phyloP scores from a whole-genome alignment of 176 grass and related monocot species.

The Carex myosuroides region DNA sequence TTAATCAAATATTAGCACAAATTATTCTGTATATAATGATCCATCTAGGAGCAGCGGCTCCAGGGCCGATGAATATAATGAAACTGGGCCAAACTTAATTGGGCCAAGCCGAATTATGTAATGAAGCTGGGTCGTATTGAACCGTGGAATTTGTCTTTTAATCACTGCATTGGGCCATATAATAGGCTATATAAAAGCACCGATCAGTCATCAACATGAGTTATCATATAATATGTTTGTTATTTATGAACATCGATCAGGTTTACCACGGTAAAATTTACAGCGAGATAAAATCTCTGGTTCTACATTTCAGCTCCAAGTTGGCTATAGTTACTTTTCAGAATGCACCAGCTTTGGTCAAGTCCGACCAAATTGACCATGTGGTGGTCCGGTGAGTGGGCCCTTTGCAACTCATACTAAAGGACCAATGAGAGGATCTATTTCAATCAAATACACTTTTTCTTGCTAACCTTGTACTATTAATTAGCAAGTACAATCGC shows the following conservation, averaged over 20 bases:
- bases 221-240: too few species aligned
- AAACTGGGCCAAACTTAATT: not conserved
- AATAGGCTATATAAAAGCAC: too few species aligned
- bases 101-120: not conserved
- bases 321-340: not conserved
- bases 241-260: not conserved
- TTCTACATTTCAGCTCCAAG: not conserved
- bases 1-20: too few species aligned
- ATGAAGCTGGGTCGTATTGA: too few species aligned
- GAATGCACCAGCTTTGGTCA: slow-evolving; percentile 10
- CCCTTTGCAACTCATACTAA: not conserved
- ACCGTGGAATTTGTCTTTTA: too few species aligned
- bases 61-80: not conserved
- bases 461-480: not conserved
- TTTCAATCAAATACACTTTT: not conserved
- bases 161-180: too few species aligned
- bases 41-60: not conserved
- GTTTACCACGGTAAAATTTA: not conserved
- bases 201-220: too few species aligned
- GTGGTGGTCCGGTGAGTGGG: slow-evolving; percentile 3
- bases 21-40: not conserved
- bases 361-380: slow-evolving; percentile 13
- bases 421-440: not conserved
- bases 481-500: slow-evolving; percentile 13
- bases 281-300: not conserved